Base-by-base conservation (phyloP, 805 yeast species). In the Candida maris region DNA sequence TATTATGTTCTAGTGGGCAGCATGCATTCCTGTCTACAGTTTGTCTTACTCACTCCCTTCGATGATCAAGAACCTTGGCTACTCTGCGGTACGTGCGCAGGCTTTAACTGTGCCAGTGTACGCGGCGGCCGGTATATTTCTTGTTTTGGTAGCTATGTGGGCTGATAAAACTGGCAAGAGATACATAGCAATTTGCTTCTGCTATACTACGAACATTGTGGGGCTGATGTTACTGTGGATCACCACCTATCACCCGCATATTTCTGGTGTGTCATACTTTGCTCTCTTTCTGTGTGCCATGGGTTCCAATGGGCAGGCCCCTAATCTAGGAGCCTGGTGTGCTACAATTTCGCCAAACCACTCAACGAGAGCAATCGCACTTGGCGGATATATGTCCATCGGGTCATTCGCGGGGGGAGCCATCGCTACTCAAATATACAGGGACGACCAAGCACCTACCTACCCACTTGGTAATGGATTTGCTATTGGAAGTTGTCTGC, bases 31-130 rank as follows among this genome's bases (percentile, higher is more conserved):
- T 14, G 48, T 56, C 9, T 63, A 63, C 37, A 65, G 58, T 12
- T 38, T 67, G 17, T 60, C 71, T 16, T 57, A 65, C 9, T 68
- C 70, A 39, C 45, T 70, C 19, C 74, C 75, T 7, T 57, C 70
- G 3, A 64, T 70, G 34, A 59, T 70, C 38, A 61, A 48, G 29
- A 58, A 54, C 35, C 51, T 70, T 56, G 75, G 75, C 3, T 68
- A 66, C 48, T 49, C 64, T 27, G 51, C 56, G 22, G 58, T 63
- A 14, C 48, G 49, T 12, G 62, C 73, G 0, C 73, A 70, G 45
- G 54, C 67, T 13, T 37, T 70, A 49, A 61, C 72, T 0, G 67
- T 67, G 15, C 74, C 74, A 9, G 51, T 64, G 19, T 69, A 68
- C 45, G 51, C 55, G 5, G 48, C 39, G 21, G 39, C 39, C 17